Evolutionary conservation across 768 basidiomycete species (phyloP).

Genomic region (Gyrodon lividus): DNA sequence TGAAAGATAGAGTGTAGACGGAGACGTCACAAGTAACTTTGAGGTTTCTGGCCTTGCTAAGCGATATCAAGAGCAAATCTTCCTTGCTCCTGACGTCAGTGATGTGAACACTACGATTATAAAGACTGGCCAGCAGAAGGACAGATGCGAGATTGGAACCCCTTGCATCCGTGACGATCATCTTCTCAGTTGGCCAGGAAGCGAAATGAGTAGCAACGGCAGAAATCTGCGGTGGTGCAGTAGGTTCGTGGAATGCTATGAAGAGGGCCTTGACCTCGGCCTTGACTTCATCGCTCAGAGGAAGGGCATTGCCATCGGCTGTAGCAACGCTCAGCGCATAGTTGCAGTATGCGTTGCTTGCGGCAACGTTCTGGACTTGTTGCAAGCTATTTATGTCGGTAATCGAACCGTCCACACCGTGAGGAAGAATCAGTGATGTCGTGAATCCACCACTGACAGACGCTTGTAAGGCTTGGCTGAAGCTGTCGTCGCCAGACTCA

Average conservation of each 20-base stretch:
- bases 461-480: conserved; percentile 70
- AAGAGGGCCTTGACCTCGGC: conserved; percentile 84
- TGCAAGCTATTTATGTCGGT: conserved; percentile 69
- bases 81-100: conserved; percentile 85
- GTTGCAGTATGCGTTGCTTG: conserved; percentile 76
- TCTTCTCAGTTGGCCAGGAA: conserved; percentile 87
- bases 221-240: conserved; percentile 57
- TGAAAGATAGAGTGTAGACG: conserved; percentile 89
- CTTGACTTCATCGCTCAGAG: conserved; percentile 70
- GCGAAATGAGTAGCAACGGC: conserved; percentile 84
- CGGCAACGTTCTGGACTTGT: conserved; percentile 61
- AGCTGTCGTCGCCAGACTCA: conserved; percentile 49
- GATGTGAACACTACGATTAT: conserved; percentile 85
- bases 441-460: conserved; percentile 91
- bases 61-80: conserved; percentile 84
- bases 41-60: conserved; percentile 92
- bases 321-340: conserved; percentile 83
- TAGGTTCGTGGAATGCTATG: conserved; percentile 66
- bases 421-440: conserved; percentile 74
- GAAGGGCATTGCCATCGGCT: conserved; percentile 59
- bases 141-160: conserved; percentile 91
- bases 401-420: conserved; percentile 60
- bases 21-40: conserved; percentile 97
- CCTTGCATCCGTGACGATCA: conserved; percentile 92
- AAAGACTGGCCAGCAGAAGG: conserved; percentile 89